These are phyloP conservation scores for Rhodotorula diobovata DNA, from an alignment of 768 basidiomycete species.

Conservation along the genomic window DNA sequence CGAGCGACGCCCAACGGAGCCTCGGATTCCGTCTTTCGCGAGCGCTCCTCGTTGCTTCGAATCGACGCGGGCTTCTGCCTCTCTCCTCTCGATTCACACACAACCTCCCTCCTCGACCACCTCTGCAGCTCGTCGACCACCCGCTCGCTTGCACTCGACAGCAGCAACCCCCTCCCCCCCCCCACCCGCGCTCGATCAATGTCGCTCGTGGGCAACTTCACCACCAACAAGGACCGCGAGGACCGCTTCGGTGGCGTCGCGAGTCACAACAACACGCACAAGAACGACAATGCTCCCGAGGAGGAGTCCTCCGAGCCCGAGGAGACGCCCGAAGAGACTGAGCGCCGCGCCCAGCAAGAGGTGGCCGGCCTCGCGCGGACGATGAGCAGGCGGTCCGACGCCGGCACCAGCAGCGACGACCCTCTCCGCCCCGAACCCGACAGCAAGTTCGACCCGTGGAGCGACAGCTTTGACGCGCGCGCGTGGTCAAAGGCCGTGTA, in stretches of 20 bases:
- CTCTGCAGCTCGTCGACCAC: no score
- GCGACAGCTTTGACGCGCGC: not conserved
- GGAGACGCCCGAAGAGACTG: not conserved
- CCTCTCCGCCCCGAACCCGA: not conserved
- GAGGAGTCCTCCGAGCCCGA: not conserved
- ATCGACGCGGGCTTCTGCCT: no score
- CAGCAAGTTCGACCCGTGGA: not conserved
- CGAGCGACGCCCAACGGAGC: no score
- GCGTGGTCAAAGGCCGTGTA: not conserved
- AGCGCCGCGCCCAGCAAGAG: not conserved
- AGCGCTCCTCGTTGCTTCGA: no score
- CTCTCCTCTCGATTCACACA: no score
- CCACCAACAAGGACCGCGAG: not conserved
- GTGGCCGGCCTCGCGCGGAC: not conserved
- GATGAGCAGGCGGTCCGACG: conserved; percentile 5
- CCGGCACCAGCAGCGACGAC: conserved; percentile 2
- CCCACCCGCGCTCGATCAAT: not conserved
- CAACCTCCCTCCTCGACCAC: no score
- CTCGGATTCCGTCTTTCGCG: no score
- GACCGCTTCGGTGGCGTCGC: not conserved
- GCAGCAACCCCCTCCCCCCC: not conserved
- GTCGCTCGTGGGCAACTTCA: conserved; percentile 6
- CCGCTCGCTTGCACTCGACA: no score
- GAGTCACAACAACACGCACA: not conserved
- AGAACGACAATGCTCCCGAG: not conserved